These are phyloP conservation scores for Naematelia aurantialba DNA, from an alignment of 768 basidiomycete species.

Conservation along the genomic window DNA sequence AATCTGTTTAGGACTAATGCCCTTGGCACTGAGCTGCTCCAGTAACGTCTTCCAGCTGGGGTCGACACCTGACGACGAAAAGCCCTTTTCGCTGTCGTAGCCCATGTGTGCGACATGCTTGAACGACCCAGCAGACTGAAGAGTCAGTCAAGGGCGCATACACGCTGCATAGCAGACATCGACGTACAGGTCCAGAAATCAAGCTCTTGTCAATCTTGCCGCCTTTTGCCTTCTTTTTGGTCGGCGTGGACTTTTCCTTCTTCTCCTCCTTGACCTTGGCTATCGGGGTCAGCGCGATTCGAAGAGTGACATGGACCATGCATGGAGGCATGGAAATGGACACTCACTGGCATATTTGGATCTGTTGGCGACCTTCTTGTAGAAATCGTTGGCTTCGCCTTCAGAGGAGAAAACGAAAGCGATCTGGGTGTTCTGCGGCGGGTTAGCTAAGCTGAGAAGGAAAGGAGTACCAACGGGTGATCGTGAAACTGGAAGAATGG, in stretches of 20 bases:
- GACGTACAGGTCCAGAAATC: constrained; percentile 69
- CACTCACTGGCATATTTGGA: constrained; percentile 60
- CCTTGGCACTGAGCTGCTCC: constrained; percentile 61
- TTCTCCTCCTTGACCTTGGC: constrained; percentile 45
- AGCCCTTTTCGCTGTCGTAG: constrained; percentile 80
- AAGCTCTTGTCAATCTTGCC: constrained; percentile 87
- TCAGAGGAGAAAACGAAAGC: constrained; percentile 87
- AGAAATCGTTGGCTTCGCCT: constrained; percentile 73
- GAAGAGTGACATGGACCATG: neutral
- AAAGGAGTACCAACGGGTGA: too few species aligned
- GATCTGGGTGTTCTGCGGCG: constrained; percentile 75
- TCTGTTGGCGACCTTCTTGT: constrained; percentile 71
- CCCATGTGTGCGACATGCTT: constrained; percentile 93
- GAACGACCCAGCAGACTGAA: constrained; percentile 58
- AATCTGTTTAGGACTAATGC: constrained; percentile 65
- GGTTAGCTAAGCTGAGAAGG: neutral
- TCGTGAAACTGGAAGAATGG: neutral
- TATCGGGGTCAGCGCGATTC: constrained; percentile 4
- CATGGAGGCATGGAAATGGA: neutral
- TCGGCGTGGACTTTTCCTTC: constrained; percentile 29
- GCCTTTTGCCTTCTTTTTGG: constrained; percentile 55
- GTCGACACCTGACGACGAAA: constrained; percentile 80
- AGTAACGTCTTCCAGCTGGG: constrained; percentile 79
- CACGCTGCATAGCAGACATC: neutral
- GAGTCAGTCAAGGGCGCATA: neutral